Evolutionary conservation across 495 filamentous ascomycete species (phyloP), one percentile per base, ranked within the genome.

Genomic region (Paragyromitra xinjiangensis): DNA sequence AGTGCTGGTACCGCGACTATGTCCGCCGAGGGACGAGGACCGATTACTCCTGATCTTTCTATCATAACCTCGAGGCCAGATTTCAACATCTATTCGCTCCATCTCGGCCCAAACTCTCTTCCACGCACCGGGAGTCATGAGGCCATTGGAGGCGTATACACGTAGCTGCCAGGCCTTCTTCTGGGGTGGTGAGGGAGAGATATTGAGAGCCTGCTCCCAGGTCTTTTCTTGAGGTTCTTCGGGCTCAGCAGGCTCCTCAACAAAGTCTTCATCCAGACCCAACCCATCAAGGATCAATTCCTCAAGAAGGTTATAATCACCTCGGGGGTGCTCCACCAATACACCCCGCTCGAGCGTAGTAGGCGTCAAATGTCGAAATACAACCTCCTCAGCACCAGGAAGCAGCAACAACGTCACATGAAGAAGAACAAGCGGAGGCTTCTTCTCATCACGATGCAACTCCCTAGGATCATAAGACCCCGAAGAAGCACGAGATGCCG

Each of bases 61-160:
- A 8, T 81, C 83, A 22, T 51, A 81, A 22, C 73, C 80, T 86
- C 89, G 91, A 3, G 93, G 90, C 69, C 91, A 90, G 75, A 99
- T 89, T 82, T 99, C 95, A 0, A 96, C 92, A 84, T 99, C 95
- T 7, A 98, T 93, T 40, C 94, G 88, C 84, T 99, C 95, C 95
- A 99, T 99, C 82, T 98, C 94, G 68, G 88, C 91, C 95, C 95
- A 99, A 42, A 92, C 94, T 16, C 94, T 93, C 37, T 90, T 90
- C 95, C 95, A 99, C 0, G 95, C 94, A 2, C 93, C 94, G 12
- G 93, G 90, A 53, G 90, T 88, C 93, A 99, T 95, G 65, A 98
- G 85, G 0, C 95, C 95, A 83, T 98, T 99, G 2, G 93, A 92
- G 1, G 95, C 95, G 74, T 93, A 99, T 12, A 98, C 90, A 79